Evolutionary conservation across 495 filamentous ascomycete genomes (phyloP).

Genomic region (Parathielavia hyrcaniae): DNA sequence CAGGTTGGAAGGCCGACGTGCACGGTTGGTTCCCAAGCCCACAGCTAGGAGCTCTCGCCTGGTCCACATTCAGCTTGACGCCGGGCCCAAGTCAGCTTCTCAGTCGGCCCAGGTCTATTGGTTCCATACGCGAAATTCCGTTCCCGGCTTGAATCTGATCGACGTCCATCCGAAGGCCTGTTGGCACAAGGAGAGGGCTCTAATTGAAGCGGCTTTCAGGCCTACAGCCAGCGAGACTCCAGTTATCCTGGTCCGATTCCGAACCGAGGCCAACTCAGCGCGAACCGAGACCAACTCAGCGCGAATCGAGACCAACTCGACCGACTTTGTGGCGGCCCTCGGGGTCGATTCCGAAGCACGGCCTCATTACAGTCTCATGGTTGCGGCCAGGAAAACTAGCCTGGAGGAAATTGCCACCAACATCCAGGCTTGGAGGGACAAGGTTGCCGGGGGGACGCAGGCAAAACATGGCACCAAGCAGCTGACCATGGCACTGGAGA

Average conservation of each 20-base stretch:
- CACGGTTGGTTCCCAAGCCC: not conserved
- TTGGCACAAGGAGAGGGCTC: conserved; percentile 12
- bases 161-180: not conserved
- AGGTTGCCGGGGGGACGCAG: not conserved
- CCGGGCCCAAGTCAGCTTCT: not conserved
- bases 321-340: conserved; percentile 8
- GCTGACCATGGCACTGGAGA: not conserved
- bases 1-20: not conserved
- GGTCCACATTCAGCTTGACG: conserved; percentile 5
- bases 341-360: not conserved
- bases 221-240: not conserved
- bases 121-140: conserved; percentile 11
- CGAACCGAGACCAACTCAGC: not conserved
- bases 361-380: conserved; percentile 3
- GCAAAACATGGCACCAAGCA: not conserved
- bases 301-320: not conserved
- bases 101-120: not conserved
- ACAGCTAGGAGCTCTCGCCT: not conserved
- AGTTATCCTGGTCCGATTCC: not conserved
- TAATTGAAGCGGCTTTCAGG: conserved; percentile 1
- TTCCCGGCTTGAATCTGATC: not conserved
- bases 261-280: no score
- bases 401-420: not conserved
- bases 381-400: not conserved
- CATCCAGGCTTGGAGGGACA: not conserved